Base-by-base conservation (phyloP, 768 basidiomycete species). In the Leucocoprinus birnbaumii region DNA sequence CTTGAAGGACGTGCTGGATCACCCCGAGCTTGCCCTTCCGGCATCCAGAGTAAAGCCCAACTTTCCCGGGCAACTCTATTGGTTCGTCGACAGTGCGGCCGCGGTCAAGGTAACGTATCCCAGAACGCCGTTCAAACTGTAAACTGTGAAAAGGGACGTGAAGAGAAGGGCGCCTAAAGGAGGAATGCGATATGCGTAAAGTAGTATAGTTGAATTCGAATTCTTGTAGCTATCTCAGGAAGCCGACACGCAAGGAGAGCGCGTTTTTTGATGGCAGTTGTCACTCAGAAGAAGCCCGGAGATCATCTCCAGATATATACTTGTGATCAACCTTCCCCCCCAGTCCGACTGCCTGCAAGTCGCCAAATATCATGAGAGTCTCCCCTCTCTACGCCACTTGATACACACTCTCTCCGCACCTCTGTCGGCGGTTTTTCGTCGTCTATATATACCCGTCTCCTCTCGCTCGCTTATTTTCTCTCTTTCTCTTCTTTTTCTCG, bases 61-160 rank as follows among this genome's bases (percentile, higher is more conserved):
- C 3, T 71, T 73, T 58, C 93, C 91, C 19, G 96, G 96, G 26
- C 86, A 89, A 51, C 78, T 97, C 27, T 94, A 86, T 70, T 98
- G 94, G 95, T 98, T 98, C 71, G 85, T 90, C 34, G 94, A 98
- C 71, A 85, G 92, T 46, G 86, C 84, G 7, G 95, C 97, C 2
- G 78, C 86, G 8, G 71, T 71, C 42, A 83, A 86, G 60, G 78
- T 87, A 26, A 63, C 74, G 63, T 88, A 83, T 64, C 69, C 78
- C 11, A 78, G 72, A 68, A 80, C 81, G 3, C 59, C 74, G 14
- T 84, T 88, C 71, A 82, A 81, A 68, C 65, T 86, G 58, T 88
- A 70, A 70, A n/a, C n/a, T n/a, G n/a, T n/a, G n/a, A n/a, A n/a
- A 53, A 38, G 27, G 53, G 49, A 42, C 41, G 40, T 51, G 16